phyloP scores from a whole-genome alignment of 257 asterid genomes.

The Fraxinus americana region DNA sequence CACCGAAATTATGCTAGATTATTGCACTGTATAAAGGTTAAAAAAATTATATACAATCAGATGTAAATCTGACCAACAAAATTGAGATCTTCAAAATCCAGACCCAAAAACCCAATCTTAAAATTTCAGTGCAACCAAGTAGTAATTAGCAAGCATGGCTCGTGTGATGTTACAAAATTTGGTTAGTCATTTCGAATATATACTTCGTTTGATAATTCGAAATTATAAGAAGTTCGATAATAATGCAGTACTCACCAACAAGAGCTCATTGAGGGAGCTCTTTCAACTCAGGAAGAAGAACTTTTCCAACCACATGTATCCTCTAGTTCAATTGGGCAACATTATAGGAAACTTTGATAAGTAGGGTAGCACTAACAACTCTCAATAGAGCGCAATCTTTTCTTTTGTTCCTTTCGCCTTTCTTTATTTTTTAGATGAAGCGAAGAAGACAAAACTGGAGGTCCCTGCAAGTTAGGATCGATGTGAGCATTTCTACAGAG shows the following conservation, averaged over 20 bases:
- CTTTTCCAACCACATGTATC: too few relatives aligned
- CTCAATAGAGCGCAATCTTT: slow-evolving; percentile 39
- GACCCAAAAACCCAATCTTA: neutral
- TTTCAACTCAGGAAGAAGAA: too few relatives aligned
- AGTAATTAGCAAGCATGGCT: too few relatives aligned
- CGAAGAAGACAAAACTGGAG: slow-evolving; percentile 31
- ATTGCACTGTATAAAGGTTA: neutral
- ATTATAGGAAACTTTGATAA: slow-evolving; percentile 41
- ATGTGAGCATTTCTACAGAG: slow-evolving; percentile 11
- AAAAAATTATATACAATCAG: neutral
- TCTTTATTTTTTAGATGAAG: slow-evolving; percentile 48
- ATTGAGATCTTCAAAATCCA: neutral
- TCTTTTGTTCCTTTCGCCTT: slow-evolving; percentile 42
- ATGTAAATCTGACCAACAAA: too few relatives aligned
- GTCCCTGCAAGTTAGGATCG: slow-evolving; percentile 38
- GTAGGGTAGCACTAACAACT: slow-evolving; percentile 46
- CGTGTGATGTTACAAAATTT: too few relatives aligned
- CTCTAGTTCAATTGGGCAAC: too few relatives aligned
- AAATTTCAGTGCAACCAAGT: neutral
- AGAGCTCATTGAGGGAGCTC: too few relatives aligned
- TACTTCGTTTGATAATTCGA: too few relatives aligned
- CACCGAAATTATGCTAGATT: neutral
- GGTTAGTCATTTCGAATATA: too few relatives aligned
- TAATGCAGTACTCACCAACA: too few relatives aligned
- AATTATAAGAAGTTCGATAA: too few relatives aligned